Conservation (phyloP, 192 early-diverging fungal species). For the Linnemannia zychae region DNA sequence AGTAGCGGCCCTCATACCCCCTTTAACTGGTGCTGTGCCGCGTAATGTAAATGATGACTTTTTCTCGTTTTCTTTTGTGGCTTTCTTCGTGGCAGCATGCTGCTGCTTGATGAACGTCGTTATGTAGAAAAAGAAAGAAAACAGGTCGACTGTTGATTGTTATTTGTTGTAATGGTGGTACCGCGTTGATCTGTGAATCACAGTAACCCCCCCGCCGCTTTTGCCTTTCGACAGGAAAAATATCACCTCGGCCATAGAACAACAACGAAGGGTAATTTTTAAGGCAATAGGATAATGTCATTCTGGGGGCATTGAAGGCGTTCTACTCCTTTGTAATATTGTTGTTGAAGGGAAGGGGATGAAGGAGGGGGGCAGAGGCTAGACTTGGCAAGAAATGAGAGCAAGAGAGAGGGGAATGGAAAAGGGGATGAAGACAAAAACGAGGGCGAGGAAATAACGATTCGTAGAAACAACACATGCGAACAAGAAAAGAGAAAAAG, state of each 20-base stretch:
- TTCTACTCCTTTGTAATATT: background rate
- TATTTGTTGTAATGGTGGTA: background rate
- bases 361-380: background rate
- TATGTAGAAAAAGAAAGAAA: background rate
- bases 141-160: background rate
- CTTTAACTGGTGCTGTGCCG: background rate
- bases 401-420: background rate
- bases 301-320: background rate
- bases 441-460: background rate
- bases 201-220: too few relatives aligned
- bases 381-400: background rate
- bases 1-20: too few relatives aligned
- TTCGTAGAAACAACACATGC: background rate
- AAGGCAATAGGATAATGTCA: background rate
- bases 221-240: too few relatives aligned
- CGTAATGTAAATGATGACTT: background rate
- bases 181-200: background rate
- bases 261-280: background rate
- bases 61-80: background rate
- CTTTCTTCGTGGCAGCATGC: background rate
- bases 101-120: background rate
- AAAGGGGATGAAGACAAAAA: background rate
- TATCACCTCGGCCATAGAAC: too few relatives aligned
- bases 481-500: background rate
- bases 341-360: background rate